A percentile compares a stretch with the other conserved stretches of the same genome.
Conservation (phyloP, 371 early-diverging fungal genomes). For the Rhizopus stolonifer region DNA sequence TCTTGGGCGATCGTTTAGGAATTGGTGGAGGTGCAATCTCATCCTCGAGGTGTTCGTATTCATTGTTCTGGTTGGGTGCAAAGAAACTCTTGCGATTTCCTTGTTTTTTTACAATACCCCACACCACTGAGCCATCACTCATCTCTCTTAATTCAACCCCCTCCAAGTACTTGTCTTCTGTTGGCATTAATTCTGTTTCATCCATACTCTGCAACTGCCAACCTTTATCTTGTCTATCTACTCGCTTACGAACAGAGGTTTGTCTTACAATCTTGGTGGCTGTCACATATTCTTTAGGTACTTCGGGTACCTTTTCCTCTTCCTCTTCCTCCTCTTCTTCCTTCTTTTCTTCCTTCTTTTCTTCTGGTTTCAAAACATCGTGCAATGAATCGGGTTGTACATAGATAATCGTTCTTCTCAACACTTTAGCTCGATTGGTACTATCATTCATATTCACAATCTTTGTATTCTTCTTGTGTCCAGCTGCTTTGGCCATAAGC, state of each 20-base stretch:
- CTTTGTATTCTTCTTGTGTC: constrained; percentile 11
- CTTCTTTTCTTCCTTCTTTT: constrained; percentile 5
- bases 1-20: neutral
- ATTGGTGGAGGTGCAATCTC: constrained; percentile 3
- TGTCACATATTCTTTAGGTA: constrained; percentile 23
- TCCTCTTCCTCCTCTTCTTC: constrained; percentile 6
- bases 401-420: constrained; percentile 51
- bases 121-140: constrained; percentile 49
- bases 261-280: constrained; percentile 28
- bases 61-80: constrained; percentile 14
- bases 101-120: constrained; percentile 43
- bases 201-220: constrained; percentile 22
- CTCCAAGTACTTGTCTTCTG: constrained; percentile 13
- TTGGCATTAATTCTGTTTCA: constrained; percentile 3
- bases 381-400: constrained; percentile 42
- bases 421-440: constrained; percentile 24
- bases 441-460: constrained; percentile 22
- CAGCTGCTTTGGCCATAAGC: constrained; percentile 16
- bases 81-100: constrained; percentile 35
- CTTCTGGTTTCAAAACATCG: constrained; percentile 15
- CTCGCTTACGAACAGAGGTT: constrained; percentile 24
- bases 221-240: neutral
- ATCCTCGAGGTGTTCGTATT: constrained; percentile 13
- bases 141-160: constrained; percentile 51
- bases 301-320: neutral